Percentiles rank a stretch among this genome's conserved stretches.
phyloP scores from a whole-genome alignment of 345 rosid species.

The Hypericum androsaemum region DNA sequence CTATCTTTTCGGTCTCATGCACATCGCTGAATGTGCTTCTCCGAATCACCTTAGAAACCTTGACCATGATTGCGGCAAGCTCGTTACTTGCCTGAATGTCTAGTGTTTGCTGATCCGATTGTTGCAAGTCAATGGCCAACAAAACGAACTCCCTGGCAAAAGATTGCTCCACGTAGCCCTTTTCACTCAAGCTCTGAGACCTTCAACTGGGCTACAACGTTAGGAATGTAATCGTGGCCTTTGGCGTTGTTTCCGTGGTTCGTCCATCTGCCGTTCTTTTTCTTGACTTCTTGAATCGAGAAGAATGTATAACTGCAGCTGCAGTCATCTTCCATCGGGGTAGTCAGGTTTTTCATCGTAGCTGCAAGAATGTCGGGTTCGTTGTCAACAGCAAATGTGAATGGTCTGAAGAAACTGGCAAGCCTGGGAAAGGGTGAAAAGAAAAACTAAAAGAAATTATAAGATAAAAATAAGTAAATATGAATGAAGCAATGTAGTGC shows the following conservation, averaged over 20 bases:
- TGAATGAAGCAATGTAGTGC: neutral
- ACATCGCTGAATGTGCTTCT: conserved; percentile 19
- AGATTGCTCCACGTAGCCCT: conserved; percentile 22
- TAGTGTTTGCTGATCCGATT: conserved; percentile 27
- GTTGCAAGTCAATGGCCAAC: conserved; percentile 42
- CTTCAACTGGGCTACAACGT: conserved; percentile 69
- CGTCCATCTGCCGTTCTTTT: conserved; percentile 71
- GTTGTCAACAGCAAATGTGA: conserved; percentile 78
- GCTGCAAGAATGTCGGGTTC: conserved; percentile 71
- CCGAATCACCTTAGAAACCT: conserved; percentile 31
- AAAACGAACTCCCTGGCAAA: conserved; percentile 58
- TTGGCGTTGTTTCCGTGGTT: conserved; percentile 52
- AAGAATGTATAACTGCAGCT: conserved; percentile 65
- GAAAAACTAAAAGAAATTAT: neutral
- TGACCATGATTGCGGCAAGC: conserved; percentile 78
- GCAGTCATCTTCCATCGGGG: conserved; percentile 37
- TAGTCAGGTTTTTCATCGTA: conserved; percentile 33
- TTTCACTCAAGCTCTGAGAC: conserved; percentile 34
- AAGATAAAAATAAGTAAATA: neutral
- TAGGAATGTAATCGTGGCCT: conserved; percentile 51
- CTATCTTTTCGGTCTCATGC: conserved; percentile 21
- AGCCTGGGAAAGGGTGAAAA: neutral
- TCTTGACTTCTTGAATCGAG: conserved; percentile 57
- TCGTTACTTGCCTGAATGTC: conserved; percentile 57
- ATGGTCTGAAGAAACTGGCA: conserved; percentile 10